phyloP scores from a whole-genome alignment of 352 stramenopile genomes.

The Pythium guiyangense region DNA sequence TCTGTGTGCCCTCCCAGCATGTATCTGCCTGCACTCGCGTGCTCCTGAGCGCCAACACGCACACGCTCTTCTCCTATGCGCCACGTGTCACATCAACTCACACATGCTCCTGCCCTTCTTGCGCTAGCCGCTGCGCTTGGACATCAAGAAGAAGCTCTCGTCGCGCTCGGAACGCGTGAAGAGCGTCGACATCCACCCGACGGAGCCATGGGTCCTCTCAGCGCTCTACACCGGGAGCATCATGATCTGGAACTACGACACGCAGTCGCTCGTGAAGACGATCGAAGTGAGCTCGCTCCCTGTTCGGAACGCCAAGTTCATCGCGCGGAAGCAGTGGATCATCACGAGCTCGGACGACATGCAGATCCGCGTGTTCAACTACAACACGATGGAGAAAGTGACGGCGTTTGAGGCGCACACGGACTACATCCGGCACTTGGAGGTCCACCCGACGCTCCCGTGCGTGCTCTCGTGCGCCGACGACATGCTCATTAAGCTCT shows the following conservation, averaged over 20 bases:
- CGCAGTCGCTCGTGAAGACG: constrained; percentile 93
- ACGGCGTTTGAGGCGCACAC: constrained; percentile 94
- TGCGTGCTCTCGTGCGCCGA: constrained; percentile 96
- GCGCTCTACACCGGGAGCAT: constrained; percentile 97
- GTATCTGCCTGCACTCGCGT: too few relatives aligned
- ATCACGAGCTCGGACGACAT: constrained; percentile 95
- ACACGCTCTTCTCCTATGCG: too few relatives aligned
- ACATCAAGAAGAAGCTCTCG: constrained; percentile 93
- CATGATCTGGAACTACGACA: constrained; percentile 99
- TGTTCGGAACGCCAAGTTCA: constrained; percentile 93
- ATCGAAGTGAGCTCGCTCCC: constrained; percentile 96
- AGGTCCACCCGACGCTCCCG: constrained; percentile 96
- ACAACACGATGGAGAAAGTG: constrained; percentile 99
- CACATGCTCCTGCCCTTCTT: too few relatives aligned
- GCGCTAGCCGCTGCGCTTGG: constrained; percentile 64
- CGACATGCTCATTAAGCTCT: constrained; percentile 99
- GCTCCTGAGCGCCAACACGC: too few relatives aligned
- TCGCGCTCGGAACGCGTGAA: constrained; percentile 97
- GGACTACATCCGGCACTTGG: constrained; percentile 98
- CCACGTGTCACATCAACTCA: too few relatives aligned
- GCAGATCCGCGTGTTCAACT: constrained; percentile 98
- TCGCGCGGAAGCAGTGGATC: constrained; percentile 98
- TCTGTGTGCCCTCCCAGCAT: too few relatives aligned
- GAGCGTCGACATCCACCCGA: constrained; percentile 97
- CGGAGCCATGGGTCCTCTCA: constrained; percentile 96